Base-by-base conservation (phyloP, 1,284 basidiomycete species). In the Earliella scabrosa region DNA sequence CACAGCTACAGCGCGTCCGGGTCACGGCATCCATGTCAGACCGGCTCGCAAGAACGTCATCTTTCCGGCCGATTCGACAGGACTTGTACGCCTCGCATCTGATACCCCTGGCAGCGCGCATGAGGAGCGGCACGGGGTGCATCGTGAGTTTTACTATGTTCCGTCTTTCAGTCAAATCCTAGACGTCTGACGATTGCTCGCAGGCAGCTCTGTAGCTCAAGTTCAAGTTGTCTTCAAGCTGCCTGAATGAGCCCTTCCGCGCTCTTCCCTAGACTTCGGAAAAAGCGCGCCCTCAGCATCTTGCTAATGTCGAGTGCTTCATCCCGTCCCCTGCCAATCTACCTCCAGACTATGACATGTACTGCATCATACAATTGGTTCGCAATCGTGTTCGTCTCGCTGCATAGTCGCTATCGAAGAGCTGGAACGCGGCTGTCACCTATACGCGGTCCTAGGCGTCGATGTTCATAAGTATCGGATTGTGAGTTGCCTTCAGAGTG, bases 231-330 rank as follows among this genome's bases (percentile, higher is more conserved):
- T 66, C 3, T 67, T 67, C 48, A 45, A 18, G 21, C 52, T 49
- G 27, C 63, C 38, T 10, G 43, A 35, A 2, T 11, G n/a, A 26
- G 40, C 24, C 29, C 16, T 10, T 6, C 39, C 5, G 18, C 20
- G 2, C 35, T 61, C 13, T 67, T 69, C 43, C 54, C 52, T 29
- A 7, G 11, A 13, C 41, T 32, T 36, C 6, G 38, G 35, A 26
- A 20, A 9, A 13, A 2, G 23, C 26, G 9, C 45, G 26, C 9
- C 59, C 66, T 0, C 29, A 40, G 6, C 51, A 66, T 50, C 53
- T 74, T n/a, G 72, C 67, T 0, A 73, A 73, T 44, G 60, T 74
- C n/a, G 71, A 73, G 49, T 74, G 71, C 71, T 73, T 68, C 56
- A 43, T 40, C 13, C 27, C 40, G 18, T 44, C 44, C 21, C n/a